Base-by-base conservation (phyloP, 1,139 yeast genomes). In the Saccharomyces uvarum region DNA sequence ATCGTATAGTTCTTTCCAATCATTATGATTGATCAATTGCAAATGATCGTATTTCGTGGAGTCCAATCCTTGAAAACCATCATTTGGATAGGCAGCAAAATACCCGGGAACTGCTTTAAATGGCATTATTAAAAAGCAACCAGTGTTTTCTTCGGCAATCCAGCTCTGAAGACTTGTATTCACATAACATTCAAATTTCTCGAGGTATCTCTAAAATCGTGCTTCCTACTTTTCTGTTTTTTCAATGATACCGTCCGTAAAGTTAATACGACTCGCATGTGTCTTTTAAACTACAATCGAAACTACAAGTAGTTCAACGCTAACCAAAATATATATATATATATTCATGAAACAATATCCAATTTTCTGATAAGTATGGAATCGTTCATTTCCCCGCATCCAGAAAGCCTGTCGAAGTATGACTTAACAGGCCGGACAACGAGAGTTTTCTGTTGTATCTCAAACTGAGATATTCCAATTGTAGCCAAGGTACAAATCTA, bases 1-100 rank as follows among this genome's bases (percentile, higher is more conserved):
- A n/a, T 59, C 51, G 44, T 57, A 62, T 5, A 81, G 65, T 7
- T 73, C 70, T 0, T 62, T 59, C 89, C 89, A 84, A 0, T 80
- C 66, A 26, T 65, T 61, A 29, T 58, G 59, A 50, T 65, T 57
- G 14, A 69, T 57, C 6, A 73, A 64, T 1, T 88, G 86, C 61
- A 84, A 79, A 58, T 82, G 74, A 49, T 62, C 55, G 0, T 46
- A 51, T 24, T 53, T 42, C 2, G 55, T 54, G 3, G 66, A 60
- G 51, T 63, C 68, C 2, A 60, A 50, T 2, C 56, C 56, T 6
- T 21, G 32, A 1, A 57, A 38, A 7, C 50, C 54, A 1, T 21
- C 51, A 2, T 38, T 29, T 21, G 56, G 57, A 52, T 52, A 64
- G 7, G 61, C 63, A 19, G 57, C 50, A 49, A 64, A 64, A 41